A percentile compares a stretch with the other conserved stretches of the same genome.
Evolutionary conservation across 2,329 filamentous ascomycete genomes (phyloP).

Genomic region (Xylaria sp.): DNA sequence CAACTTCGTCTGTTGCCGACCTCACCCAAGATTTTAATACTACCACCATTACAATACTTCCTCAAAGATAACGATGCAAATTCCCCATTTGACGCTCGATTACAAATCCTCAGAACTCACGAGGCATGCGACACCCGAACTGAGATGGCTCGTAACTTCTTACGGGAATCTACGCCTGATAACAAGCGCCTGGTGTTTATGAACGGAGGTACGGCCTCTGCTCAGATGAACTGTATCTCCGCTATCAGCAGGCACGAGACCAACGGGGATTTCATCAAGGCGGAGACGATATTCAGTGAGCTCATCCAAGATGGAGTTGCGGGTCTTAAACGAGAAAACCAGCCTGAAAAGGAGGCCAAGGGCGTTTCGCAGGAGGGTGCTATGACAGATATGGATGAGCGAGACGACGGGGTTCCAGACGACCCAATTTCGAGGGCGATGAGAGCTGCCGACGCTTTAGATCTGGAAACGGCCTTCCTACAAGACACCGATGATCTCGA

Average conservation of each 20-base stretch:
- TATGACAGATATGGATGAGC: constrained; percentile 32
- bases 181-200: constrained; percentile 68
- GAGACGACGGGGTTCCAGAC: constrained; percentile 41
- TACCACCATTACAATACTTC: constrained; percentile 64
- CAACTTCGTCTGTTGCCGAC: constrained; percentile 69
- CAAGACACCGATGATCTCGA: constrained; percentile 62
- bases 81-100: constrained; percentile 50
- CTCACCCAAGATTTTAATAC: constrained; percentile 66
- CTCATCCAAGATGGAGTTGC: constrained; percentile 61
- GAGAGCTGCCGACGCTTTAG: constrained; percentile 67
- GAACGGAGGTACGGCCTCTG: constrained; percentile 66
- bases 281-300: constrained; percentile 61
- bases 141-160: constrained; percentile 61
- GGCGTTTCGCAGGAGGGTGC: constrained; percentile 17
- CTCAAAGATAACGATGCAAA: constrained; percentile 48
- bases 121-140: constrained; percentile 59
- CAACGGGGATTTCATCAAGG: constrained; percentile 59
- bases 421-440: constrained; percentile 66
- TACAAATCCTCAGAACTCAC: constrained; percentile 61
- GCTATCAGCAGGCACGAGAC: constrained; percentile 64
- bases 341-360: not conserved
- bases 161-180: constrained; percentile 56
- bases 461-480: constrained; percentile 64
- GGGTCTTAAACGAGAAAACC: constrained; percentile 47
- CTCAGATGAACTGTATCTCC: constrained; percentile 63